Conservation (phyloP, 768 basidiomycete species). For the Pisolithus orientalis region DNA sequence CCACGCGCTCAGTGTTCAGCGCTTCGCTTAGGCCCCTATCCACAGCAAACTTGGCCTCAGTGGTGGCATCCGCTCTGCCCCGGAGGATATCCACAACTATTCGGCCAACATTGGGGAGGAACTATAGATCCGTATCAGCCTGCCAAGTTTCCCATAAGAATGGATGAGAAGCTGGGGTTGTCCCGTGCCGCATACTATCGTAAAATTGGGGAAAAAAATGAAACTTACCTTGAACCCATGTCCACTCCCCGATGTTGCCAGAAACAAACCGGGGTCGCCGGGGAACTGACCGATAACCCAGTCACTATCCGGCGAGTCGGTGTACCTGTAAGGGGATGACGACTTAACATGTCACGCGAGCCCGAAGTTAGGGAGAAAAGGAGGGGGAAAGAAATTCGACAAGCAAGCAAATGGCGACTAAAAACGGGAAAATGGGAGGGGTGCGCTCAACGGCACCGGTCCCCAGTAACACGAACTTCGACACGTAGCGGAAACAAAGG, state of each 20-base stretch:
- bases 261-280: conserved; percentile 48
- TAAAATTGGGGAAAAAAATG: background rate
- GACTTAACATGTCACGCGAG: background rate
- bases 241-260: conserved; percentile 87
- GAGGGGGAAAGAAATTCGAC: conserved; percentile 3
- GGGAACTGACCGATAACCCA: conserved; percentile 84
- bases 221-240: conserved; percentile 74
- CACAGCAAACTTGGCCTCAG: conserved; percentile 59
- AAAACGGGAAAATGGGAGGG: too few relatives aligned
- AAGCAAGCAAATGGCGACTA: background rate
- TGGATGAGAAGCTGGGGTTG: background rate
- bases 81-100: conserved; percentile 72
- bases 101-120: conserved; percentile 78
- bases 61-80: conserved; percentile 46
- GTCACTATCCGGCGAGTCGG: conserved; percentile 78
- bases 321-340: conserved; percentile 57
- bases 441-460: too few relatives aligned
- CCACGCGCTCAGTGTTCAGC: conserved; percentile 16
- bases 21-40: conserved; percentile 33
- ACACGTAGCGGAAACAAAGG: too few relatives aligned
- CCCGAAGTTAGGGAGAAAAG: background rate
- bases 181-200: conserved; percentile 7
- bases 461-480: too few relatives aligned
- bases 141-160: background rate
- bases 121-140: conserved; percentile 38